Evolutionary conservation across 495 filamentous ascomycete genomes (phyloP).

Genomic region (Penicillium steckii): DNA sequence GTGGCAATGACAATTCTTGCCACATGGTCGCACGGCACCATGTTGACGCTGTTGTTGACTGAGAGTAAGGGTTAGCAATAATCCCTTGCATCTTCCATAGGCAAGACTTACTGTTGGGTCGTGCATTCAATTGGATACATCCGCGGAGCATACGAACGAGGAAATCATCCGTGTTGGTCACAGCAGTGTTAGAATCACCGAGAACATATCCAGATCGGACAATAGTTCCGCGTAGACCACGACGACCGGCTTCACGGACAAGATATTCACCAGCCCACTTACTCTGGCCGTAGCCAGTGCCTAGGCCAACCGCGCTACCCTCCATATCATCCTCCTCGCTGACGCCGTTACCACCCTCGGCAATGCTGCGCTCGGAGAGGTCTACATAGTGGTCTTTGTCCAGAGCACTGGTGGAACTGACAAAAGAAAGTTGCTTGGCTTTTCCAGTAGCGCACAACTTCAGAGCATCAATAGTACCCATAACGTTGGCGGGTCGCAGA

Average conservation of each 20-base stretch:
- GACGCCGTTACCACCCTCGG: conserved; percentile 52
- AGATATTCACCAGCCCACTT: conserved; percentile 87
- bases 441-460: conserved; percentile 72
- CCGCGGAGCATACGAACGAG: conserved; percentile 86
- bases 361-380: conserved; percentile 60
- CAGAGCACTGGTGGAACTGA: conserved; percentile 82
- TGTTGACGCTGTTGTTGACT: conserved; percentile 84
- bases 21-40: conserved; percentile 85
- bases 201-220: conserved; percentile 85
- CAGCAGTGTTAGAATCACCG: conserved; percentile 30
- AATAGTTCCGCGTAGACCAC: conserved; percentile 74
- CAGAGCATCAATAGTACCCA: conserved; percentile 75
- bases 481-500: conserved; percentile 75
- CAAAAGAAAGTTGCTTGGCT: conserved; percentile 78
- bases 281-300: conserved; percentile 87
- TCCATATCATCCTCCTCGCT: conserved; percentile 65
- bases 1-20: conserved; percentile 73
- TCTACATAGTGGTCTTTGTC: conserved; percentile 79
- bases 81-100: not conserved
- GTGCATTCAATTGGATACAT: conserved; percentile 71
- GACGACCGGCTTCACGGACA: conserved; percentile 71
- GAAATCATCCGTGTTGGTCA: conserved; percentile 89
- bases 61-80: not conserved
- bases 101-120: conserved; percentile 53
- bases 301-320: conserved; percentile 62